Evolutionary conservation across 345 rosid genomes (phyloP), one percentile per base, ranked within the genome.

Genomic region (Hibiscus syriacus): DNA sequence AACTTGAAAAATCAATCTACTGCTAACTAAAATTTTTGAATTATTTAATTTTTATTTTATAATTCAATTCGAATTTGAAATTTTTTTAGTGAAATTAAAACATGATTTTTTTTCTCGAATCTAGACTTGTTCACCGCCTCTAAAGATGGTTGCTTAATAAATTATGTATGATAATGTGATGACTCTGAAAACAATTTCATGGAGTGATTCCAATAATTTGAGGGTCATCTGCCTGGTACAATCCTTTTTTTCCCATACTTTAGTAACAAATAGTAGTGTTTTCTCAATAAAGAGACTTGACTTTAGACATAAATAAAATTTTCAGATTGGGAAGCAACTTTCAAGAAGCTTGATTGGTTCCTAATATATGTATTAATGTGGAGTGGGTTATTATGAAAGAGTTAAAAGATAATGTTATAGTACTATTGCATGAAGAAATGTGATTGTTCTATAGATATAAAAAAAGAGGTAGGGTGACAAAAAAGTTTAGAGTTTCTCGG

Each of bases 211-310:
- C 61, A 38, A 70, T 27, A 57, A 56, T 52, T 52, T 67, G 45
- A 26, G 13, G 57, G 70, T 72, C 66, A 34, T 57, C 72, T 70
- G 70, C 78, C 1, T 2, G 17, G 23, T 43, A 65, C 38, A 49
- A 26, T 26, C 14, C 49, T 34, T 57, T 70, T 12, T 45, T 38
- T 43, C 64, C n/a, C 66, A 25, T 38, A 29, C 61, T 75, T 63
- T 5, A 26, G 56, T 58, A 70, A 64, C 72, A 59, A 58, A 46
- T 8, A 59, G 39, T 73, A 66, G 64, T 76, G 74, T 73, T 76
- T 45, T 64, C 70, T 70, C 72, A 69, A 74, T 59, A 70, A 62
- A 69, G 78, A 75, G 78, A 78, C 80, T 76, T 78, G 80, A 73
- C 80, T 73, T 66, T 66, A 54, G 53, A 73, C 67, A 64, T 58